Base-by-base conservation (phyloP, 164 flowering plant species). In the Magnolia kwangsiensis region DNA sequence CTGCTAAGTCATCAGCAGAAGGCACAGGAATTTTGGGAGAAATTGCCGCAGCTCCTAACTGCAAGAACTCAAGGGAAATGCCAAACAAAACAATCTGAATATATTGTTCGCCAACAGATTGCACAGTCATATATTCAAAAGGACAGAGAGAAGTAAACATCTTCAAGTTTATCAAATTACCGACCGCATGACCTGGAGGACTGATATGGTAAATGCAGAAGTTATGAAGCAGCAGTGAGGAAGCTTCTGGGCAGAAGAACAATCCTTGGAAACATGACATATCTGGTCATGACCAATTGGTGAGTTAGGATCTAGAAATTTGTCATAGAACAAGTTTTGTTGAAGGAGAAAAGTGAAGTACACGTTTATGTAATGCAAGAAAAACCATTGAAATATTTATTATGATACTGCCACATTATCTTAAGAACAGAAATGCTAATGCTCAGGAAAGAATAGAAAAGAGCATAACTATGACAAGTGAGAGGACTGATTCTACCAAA, bases 171-270 rank as follows among this genome's bases (percentile, higher is more conserved):
- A 75, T 72, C 51, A 78, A 72, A 71, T 74, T 71, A 83, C 90
- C 67, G 75, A 92, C 97, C 97, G 91, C 92, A 75, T 92, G 97
- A 50, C 97, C 97, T 66, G 97, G 97, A 74, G 97, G 94, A 80
- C 89, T 85, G 73, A 93, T 89, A 73, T 93, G 97, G 81, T 93
- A 93, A 24, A 93, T 86, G 83, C 97, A 93, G 83, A 93, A 93
- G 79, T 91, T 91, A 82, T 93, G 92, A 59, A 93, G 95, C 83
- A 93, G 78, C 86, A 93, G 82, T 21, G 94, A 90, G 75, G 92
- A 88, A 73, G 94, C 97, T 83, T 93, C 97, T 7, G 97, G 94
- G 77, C 90, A 93, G 76, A 88, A 91, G 84, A 93, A 91, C 66
- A 93, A 81, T 63, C 94, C 96, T 87, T 89, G 94, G 86, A 93